These are phyloP conservation scores for Calendula officinalis DNA, from an alignment of 129 eudicot genomes.

Conservation along the genomic window DNA sequence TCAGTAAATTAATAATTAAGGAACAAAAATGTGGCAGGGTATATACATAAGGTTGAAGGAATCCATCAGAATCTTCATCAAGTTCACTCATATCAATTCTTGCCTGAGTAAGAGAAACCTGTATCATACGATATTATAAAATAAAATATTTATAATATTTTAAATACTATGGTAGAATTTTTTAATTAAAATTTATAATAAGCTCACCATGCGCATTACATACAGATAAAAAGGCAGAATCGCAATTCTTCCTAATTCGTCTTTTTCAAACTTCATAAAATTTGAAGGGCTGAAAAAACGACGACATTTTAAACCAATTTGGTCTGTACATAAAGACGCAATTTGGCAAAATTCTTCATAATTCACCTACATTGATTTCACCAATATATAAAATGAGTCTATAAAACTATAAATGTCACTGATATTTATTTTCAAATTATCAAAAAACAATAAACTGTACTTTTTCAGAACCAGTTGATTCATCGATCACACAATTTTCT, in stretches of 20 bases:
- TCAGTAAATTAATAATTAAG: neutral
- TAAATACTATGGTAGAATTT: no score
- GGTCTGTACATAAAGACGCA: slow-evolving; percentile 87
- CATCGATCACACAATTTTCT: slow-evolving; percentile 85
- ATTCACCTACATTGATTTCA: slow-evolving; percentile 54
- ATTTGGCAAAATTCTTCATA: slow-evolving; percentile 98
- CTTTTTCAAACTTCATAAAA: slow-evolving; percentile 95
- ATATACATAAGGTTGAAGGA: slow-evolving; percentile 84
- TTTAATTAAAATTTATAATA: neutral
- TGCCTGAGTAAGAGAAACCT: slow-evolving; percentile 98
- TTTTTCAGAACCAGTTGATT: slow-evolving; percentile 90
- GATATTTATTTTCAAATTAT: neutral
- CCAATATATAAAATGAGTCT: slow-evolving; percentile 1
- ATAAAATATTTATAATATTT: neutral
- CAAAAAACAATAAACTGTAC: slow-evolving; percentile 27
- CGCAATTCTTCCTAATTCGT: slow-evolving; percentile 82
- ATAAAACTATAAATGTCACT: neutral
- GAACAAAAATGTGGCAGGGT: slow-evolving; percentile 4
- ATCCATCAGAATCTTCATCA: slow-evolving; percentile 97
- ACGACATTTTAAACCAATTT: slow-evolving; percentile 82
- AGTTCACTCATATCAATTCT: slow-evolving; percentile 99
- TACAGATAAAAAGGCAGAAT: slow-evolving; percentile 85
- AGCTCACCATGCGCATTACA: slow-evolving; percentile 87
- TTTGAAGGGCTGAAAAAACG: slow-evolving; percentile 89
- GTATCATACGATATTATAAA: slow-evolving; percentile 3